Evolutionary conservation across 164 flowering plant genomes (phyloP), one percentile per base, ranked within the genome.

Genomic region (Vitis cinerea): DNA sequence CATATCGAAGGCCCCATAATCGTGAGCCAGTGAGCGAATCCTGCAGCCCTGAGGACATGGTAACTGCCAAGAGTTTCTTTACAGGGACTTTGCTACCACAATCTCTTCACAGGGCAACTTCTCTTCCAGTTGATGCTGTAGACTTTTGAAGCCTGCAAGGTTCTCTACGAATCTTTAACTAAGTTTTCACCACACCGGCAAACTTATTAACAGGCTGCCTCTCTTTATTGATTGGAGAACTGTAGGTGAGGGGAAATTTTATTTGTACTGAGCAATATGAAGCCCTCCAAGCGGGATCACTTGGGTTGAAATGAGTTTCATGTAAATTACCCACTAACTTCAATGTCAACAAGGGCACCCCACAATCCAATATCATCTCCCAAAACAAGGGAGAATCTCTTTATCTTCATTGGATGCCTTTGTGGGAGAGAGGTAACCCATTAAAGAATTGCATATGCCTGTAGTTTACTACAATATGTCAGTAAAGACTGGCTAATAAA

Each of bases 51-150:
- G 90, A 80, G 66, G 72, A 67, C 19, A 73, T 81, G 66, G 70
- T 71, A 76, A 83, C 87, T 59, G 87, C 90, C 56, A 83, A 87
- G 77, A 84, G 75, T 68, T 88, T 83, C 80, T 83, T 79, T 48
- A 29, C 78, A 0, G 87, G 87, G 61, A 59, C 70, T 2, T 70
- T 84, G 67, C 82, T 83, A 62, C 90, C 89, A 54, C 78, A 78
- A 3, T 69, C 89, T 52, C 88, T 90, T 75, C 90, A 86, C 66
- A 77, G 96, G 77, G 83, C 90, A 10, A 83, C 83, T 69, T 86
- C 92, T 50, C 85, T 86, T 29, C 90, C 92, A 4, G 90, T 88
- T 61, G 90, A 86, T 65, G 81, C 87, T 50, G 72, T 83, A 70
- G 87, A 86, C 50, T 69, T 81, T 29, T 82, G 71, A 70, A 47